These are phyloP conservation scores for Tanacetum coccineum DNA, from an alignment of 129 eudicot genomes.

Conservation along the genomic window DNA sequence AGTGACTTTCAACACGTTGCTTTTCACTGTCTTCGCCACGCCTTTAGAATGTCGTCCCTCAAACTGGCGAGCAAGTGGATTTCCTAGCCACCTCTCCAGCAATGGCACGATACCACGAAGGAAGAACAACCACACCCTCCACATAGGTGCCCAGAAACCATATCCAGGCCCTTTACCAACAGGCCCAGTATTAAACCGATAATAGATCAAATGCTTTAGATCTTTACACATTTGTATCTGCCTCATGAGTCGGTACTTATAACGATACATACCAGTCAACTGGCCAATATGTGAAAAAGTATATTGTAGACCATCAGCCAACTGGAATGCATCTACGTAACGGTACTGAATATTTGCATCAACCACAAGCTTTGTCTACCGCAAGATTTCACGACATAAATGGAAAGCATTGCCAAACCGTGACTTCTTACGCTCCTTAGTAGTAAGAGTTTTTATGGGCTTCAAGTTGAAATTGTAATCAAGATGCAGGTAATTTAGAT, in stretches of 20 bases:
- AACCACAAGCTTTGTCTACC: slow-evolving; percentile 93
- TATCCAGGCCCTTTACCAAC: slow-evolving; percentile 99
- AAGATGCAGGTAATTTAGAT: slow-evolving; percentile 90
- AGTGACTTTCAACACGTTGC: slow-evolving; percentile 99
- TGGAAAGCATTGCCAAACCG: slow-evolving; percentile 98
- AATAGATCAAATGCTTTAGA: slow-evolving; percentile 88
- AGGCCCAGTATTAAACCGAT: slow-evolving; percentile 97
- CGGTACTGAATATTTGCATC: slow-evolving; percentile 98
- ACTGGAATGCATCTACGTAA: slow-evolving; percentile 92
- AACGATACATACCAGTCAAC: slow-evolving; percentile 96
- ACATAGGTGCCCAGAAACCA: slow-evolving; percentile 99
- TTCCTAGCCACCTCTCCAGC: slow-evolving; percentile 92
- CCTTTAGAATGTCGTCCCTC: slow-evolving; percentile 98
- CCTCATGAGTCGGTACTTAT: slow-evolving; percentile 95
- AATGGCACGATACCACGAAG: slow-evolving; percentile 97
- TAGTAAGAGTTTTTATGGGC: slow-evolving; percentile 96
- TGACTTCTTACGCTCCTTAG: slow-evolving; percentile 95
- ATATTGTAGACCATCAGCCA: slow-evolving; percentile 97
- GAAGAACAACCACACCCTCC: slow-evolving; percentile 98
- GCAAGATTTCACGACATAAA: slow-evolving; percentile 94
- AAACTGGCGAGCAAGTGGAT: slow-evolving; percentile 92
- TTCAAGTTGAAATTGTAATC: slow-evolving; percentile 92
- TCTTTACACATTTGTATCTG: slow-evolving; percentile 98
- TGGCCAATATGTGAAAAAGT: slow-evolving; percentile 98
- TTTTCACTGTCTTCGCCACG: slow-evolving; percentile 96